phyloP scores from a whole-genome alignment of 2,329 filamentous ascomycete species.

The Fusarium liriodendri region DNA sequence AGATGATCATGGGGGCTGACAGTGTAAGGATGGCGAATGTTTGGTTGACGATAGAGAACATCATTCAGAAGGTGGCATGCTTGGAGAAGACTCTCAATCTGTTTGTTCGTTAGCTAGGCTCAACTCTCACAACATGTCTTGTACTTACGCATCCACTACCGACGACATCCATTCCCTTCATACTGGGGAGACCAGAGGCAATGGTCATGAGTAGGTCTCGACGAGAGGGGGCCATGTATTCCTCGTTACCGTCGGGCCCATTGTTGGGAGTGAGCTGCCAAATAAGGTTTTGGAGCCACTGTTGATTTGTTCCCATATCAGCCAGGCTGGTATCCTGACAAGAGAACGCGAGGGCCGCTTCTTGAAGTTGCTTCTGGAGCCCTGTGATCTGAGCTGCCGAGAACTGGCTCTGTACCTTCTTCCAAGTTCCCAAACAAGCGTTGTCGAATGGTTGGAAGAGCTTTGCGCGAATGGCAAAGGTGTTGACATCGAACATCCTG shows the following conservation, averaged over 20 bases:
- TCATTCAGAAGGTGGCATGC: conserved; percentile 79
- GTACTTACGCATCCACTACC: conserved; percentile 76
- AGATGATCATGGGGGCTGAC: conserved; percentile 79
- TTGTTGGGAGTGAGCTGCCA: conserved; percentile 72
- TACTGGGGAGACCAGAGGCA: conserved; percentile 75
- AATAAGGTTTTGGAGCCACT: conserved; percentile 72
- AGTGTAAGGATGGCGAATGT: conserved; percentile 70
- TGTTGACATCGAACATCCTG: conserved; percentile 62
- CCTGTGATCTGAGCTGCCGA: conserved; percentile 66
- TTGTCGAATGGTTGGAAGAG: conserved; percentile 77
- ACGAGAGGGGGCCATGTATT: conserved; percentile 52
- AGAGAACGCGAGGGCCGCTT: conserved; percentile 63
- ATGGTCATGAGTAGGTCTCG: conserved; percentile 62
- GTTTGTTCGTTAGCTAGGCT: conserved; percentile 17
- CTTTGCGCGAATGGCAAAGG: conserved; percentile 70
- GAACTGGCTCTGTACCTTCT: conserved; percentile 69
- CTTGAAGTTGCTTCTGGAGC: conserved; percentile 72
- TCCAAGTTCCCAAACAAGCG: conserved; percentile 72
- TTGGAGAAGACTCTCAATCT: conserved; percentile 85
- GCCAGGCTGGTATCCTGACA: conserved; percentile 65
- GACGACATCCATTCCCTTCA: conserved; percentile 77
- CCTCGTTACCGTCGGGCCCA: conserved; percentile 57
- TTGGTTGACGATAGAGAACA: conserved; percentile 74
- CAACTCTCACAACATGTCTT: neutral
- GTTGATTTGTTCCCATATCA: conserved; percentile 69